Conservation (phyloP, 2,329 filamentous ascomycete species). For the Chaetomiaceae sp. region DNA sequence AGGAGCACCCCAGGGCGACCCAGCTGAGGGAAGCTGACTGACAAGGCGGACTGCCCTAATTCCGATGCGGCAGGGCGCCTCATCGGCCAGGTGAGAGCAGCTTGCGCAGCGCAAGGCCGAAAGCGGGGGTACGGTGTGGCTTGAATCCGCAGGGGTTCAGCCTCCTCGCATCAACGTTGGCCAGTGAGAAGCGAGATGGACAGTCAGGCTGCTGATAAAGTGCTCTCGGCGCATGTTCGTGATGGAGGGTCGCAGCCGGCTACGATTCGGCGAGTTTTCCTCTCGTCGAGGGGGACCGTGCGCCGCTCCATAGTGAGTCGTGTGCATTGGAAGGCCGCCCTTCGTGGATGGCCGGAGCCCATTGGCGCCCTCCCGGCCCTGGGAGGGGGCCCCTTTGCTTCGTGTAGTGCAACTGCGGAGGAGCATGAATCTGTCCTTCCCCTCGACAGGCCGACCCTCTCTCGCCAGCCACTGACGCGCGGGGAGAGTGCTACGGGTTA, state of each 20-base stretch:
- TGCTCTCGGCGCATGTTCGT: slow-evolving; percentile 1
- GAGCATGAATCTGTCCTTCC: too few species aligned
- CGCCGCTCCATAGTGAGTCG: not conserved
- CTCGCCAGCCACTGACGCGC: slow-evolving; percentile 8
- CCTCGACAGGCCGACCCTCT: not conserved
- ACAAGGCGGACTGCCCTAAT: slow-evolving; percentile 11
- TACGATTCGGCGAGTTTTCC: slow-evolving; percentile 7
- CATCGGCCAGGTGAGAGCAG: not conserved
- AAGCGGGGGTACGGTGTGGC: slow-evolving; percentile 4
- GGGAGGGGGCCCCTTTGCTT: too few species aligned
- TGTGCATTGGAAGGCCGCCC: too few species aligned
- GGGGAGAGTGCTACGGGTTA: slow-evolving; percentile 6
- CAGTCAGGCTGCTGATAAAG: slow-evolving; percentile 14
- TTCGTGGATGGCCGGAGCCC: slow-evolving; percentile 5
- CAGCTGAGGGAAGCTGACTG: slow-evolving; percentile 21
- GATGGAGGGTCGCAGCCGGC: slow-evolving; percentile 15
- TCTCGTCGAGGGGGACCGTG: slow-evolving; percentile 5
- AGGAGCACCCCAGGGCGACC: slow-evolving; percentile 8
- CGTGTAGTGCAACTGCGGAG: too few species aligned
- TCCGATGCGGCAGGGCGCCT: slow-evolving; percentile 10
- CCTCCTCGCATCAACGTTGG: not conserved
- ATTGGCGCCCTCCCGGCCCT: slow-evolving; percentile 8
- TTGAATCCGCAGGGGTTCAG: slow-evolving; percentile 2
- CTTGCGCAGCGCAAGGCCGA: not conserved
- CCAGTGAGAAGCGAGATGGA: slow-evolving; percentile 7